Evolutionary conservation across 2,329 filamentous ascomycete species (phyloP).

Genomic region (Xylaria sp.): DNA sequence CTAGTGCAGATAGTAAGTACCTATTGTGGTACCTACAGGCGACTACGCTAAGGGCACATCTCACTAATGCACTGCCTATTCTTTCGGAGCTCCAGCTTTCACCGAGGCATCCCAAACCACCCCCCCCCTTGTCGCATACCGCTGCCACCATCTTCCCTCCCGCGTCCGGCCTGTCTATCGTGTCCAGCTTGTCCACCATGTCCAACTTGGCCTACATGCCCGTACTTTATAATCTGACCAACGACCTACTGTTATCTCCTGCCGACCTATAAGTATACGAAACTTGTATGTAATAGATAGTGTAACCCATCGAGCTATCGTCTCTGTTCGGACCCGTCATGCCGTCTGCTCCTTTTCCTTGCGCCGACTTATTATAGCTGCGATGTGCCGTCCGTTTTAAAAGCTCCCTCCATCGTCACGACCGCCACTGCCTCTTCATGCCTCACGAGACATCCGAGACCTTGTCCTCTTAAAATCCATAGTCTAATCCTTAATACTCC

Average conservation of each 20-base stretch:
- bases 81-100: not conserved
- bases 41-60: not conserved
- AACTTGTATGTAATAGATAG: not conserved
- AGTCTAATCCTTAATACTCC: slow-evolving; percentile 3
- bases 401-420: slow-evolving; percentile 7
- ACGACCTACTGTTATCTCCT: not conserved
- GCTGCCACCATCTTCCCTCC: no score
- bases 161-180: no score
- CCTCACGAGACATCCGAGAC: slow-evolving; percentile 7
- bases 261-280: not conserved
- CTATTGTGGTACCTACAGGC: not conserved
- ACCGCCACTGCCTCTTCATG: slow-evolving; percentile 2
- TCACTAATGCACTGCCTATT: not conserved
- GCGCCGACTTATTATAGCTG: slow-evolving; percentile 3
- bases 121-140: no score
- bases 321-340: not conserved
- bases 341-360: not conserved
- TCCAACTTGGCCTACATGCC: no score
- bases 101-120: not conserved
- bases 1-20: not conserved
- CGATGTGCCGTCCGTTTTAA: not conserved
- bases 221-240: not conserved
- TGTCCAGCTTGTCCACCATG: no score
- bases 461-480: slow-evolving; percentile 12
- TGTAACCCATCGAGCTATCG: not conserved